Percentiles rank a stretch among this genome's conserved stretches.
phyloP scores from a whole-genome alignment of 1,284 basidiomycete genomes.

The Quambalaria eucalypti region DNA sequence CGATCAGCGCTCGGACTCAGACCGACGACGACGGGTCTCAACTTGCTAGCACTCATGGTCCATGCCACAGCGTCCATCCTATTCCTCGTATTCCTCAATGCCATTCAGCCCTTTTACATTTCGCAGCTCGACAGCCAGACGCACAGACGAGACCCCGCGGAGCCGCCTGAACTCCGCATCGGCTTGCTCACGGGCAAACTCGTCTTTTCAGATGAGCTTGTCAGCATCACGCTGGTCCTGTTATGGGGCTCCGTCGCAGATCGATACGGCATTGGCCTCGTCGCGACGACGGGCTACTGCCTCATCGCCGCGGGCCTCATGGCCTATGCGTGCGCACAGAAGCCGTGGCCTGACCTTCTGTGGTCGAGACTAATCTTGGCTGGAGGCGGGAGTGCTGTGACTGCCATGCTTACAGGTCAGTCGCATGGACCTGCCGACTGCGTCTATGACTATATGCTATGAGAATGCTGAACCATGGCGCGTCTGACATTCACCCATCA shows the following conservation, averaged over 20 bases:
- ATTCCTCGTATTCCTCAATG: slow-evolving; percentile 32
- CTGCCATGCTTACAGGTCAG: slow-evolving; percentile 25
- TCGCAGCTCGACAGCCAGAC: slow-evolving; percentile 12
- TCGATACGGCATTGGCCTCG: slow-evolving; percentile 14
- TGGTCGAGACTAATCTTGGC: slow-evolving; percentile 27
- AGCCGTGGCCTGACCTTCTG: slow-evolving; percentile 26
- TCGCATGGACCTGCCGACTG: too few species aligned
- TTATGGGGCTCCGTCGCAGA: slow-evolving; percentile 29
- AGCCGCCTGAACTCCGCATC: slow-evolving; percentile 5
- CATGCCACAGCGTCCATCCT: slow-evolving; percentile 27
- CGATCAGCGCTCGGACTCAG: not conserved
- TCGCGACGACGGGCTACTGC: slow-evolving; percentile 19
- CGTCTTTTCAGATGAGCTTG: slow-evolving; percentile 29
- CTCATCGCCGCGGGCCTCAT: slow-evolving; percentile 21
- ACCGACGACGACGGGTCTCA: not conserved
- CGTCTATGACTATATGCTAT: too few species aligned
- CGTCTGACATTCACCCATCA: too few species aligned
- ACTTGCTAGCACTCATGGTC: slow-evolving; percentile 12
- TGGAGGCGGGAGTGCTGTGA: slow-evolving; percentile 23
- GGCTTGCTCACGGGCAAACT: slow-evolving; percentile 31
- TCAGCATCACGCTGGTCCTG: slow-evolving; percentile 20
- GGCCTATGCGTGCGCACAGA: slow-evolving; percentile 16
- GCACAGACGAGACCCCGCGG: not conserved
- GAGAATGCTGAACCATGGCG: too few species aligned
- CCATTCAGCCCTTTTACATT: slow-evolving; percentile 29